Base-by-base conservation (phyloP, 257 asterid species). In the Solanum appendiculatum region DNA sequence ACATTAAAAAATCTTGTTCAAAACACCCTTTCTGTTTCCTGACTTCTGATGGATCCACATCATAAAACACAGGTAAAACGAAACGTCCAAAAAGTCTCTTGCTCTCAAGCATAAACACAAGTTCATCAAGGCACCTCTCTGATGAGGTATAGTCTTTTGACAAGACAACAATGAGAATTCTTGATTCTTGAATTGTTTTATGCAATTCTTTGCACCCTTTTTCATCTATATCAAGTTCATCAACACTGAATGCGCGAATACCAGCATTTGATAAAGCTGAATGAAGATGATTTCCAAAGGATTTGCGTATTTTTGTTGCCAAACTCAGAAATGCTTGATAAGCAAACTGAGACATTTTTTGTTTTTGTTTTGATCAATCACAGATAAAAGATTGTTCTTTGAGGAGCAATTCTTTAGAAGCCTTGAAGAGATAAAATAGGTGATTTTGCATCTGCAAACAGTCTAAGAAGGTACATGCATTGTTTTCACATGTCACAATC, bases 31-130 rank as follows among this genome's bases (percentile, higher is more conserved):
- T 77, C 23, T 86, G 86, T 18, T 25, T 40, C 85, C 78, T 60
- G 68, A 86, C 74, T 12, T 75, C 68, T 20, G 88, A 86, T 31
- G 85, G 85, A 39, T 86, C 86, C 48, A 86, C 86, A 78, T 86
- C 82, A 81, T 86, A 86, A 84, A 86, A 86, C 15, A 86, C 81
- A 29, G 88, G 88, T n/a, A 86, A 31, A 86, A 86, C 54, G 3
- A 75, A 66, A 60, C 70, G 77, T 56, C 88, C 86, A 23, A 36
- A 23, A 60, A 64, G 23, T 56, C 23, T 86, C 78, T 63, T 75
- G 25, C 78, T 66, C 83, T 86, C 56, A 86, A 86, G 80, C 34
- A 78, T 78, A 21, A 75, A 54, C 23, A 80, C 68, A n/a, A 86
- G 88, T 77, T 86, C 73, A 51, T 86, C 88, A 60, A 86, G 88